Evolutionary conservation across 2,329 filamentous ascomycete genomes (phyloP).

Genomic region (Aspergillus luchuensis): DNA sequence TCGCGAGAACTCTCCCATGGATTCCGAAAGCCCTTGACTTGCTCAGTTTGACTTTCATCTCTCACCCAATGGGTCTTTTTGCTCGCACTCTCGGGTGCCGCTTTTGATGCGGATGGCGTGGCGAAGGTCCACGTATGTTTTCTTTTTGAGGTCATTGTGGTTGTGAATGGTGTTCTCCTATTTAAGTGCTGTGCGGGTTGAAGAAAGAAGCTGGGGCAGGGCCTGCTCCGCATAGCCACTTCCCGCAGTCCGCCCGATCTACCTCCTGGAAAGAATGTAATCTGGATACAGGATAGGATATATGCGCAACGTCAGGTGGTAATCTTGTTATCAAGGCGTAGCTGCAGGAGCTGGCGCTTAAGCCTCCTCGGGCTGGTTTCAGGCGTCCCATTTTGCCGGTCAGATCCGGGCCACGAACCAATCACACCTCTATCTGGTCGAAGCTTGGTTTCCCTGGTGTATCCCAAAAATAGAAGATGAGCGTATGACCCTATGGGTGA

Average conservation of each 20-base stretch:
- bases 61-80: background rate
- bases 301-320: too few species aligned
- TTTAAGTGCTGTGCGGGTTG: too few species aligned
- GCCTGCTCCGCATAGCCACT: background rate
- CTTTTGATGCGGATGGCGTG: background rate
- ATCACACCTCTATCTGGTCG: too few species aligned
- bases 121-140: background rate
- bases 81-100: background rate
- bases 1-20: background rate
- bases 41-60: background rate
- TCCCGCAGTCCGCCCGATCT: too few species aligned
- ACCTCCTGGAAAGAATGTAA: too few species aligned
- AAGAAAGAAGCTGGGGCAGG: background rate
- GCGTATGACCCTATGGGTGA: too few species aligned
- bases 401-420: background rate
- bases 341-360: background rate
- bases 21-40: background rate
- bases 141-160: background rate
- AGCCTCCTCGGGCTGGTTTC: background rate
- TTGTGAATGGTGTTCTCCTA: background rate
- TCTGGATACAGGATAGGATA: too few species aligned
- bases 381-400: background rate
- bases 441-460: too few species aligned
- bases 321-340: too few species aligned
- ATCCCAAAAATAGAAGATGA: too few species aligned